Percentiles rank a stretch among this genome's conserved stretches.
These are phyloP conservation scores for Cicer pinnatifidum DNA, from an alignment of 306 rosid genomes.

Conservation along the genomic window DNA sequence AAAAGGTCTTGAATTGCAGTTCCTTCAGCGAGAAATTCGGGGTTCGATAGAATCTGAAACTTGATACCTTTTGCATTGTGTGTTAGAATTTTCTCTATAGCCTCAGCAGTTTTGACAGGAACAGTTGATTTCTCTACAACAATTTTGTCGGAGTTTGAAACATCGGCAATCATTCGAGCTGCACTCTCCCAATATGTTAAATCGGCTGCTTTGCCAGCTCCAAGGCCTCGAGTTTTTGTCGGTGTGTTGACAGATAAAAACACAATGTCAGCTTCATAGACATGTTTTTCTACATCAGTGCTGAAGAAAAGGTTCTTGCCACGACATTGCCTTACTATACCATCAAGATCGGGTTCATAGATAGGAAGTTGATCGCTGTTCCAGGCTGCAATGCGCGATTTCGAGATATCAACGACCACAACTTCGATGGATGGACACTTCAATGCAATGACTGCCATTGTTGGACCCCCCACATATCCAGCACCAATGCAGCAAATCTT, in stretches of 20 bases:
- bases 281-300: conserved; percentile 90
- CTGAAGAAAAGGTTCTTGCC: conserved; percentile 97
- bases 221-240: conserved; percentile 85
- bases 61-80: conserved; percentile 88
- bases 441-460: conserved; percentile 92
- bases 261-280: conserved; percentile 84
- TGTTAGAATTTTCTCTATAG: neutral
- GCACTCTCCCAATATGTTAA: conserved; percentile 98
- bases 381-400: too few relatives aligned
- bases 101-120: conserved; percentile 58
- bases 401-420: too few relatives aligned
- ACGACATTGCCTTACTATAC: conserved; percentile 72
- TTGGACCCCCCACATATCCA: conserved; percentile 95
- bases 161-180: conserved; percentile 95
- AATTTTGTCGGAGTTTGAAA: conserved; percentile 85
- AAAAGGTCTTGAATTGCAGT: conserved; percentile 89
- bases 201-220: conserved; percentile 97
- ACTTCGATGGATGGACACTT: conserved; percentile 62
- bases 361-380: too few relatives aligned
- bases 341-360: conserved; percentile 41
- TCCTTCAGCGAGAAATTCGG: conserved; percentile 95
- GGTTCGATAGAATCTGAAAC: conserved; percentile 89
- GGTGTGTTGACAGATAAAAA: conserved; percentile 96
- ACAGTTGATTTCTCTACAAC: conserved; percentile 96
- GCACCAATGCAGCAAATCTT: conserved; percentile 99